Percentiles rank a stretch among this genome's conserved stretches.
Conservation (phyloP, 2,329 filamentous ascomycete genomes). For the Ascochyta pisi region DNA sequence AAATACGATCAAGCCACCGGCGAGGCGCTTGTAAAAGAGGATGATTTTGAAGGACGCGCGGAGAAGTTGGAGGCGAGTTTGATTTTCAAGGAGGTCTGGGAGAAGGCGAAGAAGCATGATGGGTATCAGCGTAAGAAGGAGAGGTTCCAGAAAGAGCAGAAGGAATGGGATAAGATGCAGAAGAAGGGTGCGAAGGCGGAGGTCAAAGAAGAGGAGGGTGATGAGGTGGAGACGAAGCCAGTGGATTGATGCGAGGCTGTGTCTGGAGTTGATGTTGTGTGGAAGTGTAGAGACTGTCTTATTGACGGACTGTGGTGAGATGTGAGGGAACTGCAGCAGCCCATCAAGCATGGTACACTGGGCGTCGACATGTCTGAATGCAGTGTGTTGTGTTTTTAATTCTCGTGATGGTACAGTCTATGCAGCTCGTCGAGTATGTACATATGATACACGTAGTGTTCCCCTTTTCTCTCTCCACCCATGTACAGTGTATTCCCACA, state of each 20-base stretch:
- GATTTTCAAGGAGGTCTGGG: constrained; percentile 60
- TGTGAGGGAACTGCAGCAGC: too few species aligned
- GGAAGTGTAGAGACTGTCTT: too few species aligned
- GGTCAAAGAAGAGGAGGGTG: constrained; percentile 3
- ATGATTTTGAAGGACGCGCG: constrained; percentile 53
- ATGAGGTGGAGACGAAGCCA: background rate
- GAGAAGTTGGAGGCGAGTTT: constrained; percentile 60
- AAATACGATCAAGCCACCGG: constrained; percentile 59
- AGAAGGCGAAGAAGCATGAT: constrained; percentile 54
- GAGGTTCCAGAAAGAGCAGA: constrained; percentile 57
- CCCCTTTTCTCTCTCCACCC: background rate
- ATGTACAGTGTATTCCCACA: background rate
- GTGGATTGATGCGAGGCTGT: background rate
- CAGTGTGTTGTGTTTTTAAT: background rate
- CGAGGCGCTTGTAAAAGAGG: constrained; percentile 54
- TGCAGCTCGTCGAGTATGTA: background rate
- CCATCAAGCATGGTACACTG: too few species aligned
- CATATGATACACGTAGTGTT: background rate
- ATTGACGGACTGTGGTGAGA: too few species aligned
- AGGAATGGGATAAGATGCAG: constrained; percentile 48
- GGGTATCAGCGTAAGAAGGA: constrained; percentile 56
- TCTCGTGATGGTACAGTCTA: background rate
- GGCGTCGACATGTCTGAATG: too few species aligned
- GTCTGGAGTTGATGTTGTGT: too few species aligned
- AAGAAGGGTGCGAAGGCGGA: constrained; percentile 17